Evolutionary conservation across 441 rosid species (phyloP).

Genomic region (Arabidopsis lyrata): DNA sequence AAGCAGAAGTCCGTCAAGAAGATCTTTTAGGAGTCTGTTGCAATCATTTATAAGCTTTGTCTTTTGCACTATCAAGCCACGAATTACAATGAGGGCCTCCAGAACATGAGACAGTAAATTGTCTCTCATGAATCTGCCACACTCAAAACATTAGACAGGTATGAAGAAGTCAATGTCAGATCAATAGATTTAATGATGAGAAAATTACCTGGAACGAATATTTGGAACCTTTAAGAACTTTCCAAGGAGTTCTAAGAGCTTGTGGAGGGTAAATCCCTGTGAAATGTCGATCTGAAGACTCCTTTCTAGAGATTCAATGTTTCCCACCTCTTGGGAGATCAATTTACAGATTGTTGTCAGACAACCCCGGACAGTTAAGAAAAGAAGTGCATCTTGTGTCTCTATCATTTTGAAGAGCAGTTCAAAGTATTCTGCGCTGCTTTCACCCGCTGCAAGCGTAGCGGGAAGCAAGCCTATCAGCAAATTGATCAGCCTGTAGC

Average conservation of each 20-base stretch:
- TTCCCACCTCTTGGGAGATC: slow-evolving; percentile 93
- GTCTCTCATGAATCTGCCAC: slow-evolving; percentile 89
- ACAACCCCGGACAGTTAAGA: slow-evolving; percentile 96
- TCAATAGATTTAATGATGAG: slow-evolving; percentile 34
- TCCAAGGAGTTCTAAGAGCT: slow-evolving; percentile 97
- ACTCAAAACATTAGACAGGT: slow-evolving; percentile 45
- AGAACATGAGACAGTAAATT: slow-evolving; percentile 94
- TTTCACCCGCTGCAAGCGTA: slow-evolving; percentile 96
- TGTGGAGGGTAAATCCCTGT: slow-evolving; percentile 99
- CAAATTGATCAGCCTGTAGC: slow-evolving; percentile 86
- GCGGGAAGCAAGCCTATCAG: slow-evolving; percentile 89
- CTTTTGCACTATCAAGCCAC: slow-evolving; percentile 99
- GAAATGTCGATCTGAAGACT: slow-evolving; percentile 99
- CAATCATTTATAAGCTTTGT: slow-evolving; percentile 99
- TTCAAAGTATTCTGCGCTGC: slow-evolving; percentile 99
- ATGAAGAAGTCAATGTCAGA: slow-evolving; percentile 36
- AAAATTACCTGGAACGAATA: slow-evolving; percentile 87
- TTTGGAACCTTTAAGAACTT: slow-evolving; percentile 96
- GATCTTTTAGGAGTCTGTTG: slow-evolving; percentile 93
- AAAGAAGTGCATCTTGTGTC: slow-evolving; percentile 94
- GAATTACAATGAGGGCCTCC: slow-evolving; percentile 98
- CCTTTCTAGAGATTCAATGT: slow-evolving; percentile 93
- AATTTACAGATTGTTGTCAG: slow-evolving; percentile 84
- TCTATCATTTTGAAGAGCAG: slow-evolving; percentile 97
- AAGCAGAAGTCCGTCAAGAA: slow-evolving; percentile 95